A percentile compares a stretch with the other conserved stretches of the same genome.
Evolutionary conservation across 2,329 filamentous ascomycete species (phyloP).

Genomic region (Aspergillus japonicus): DNA sequence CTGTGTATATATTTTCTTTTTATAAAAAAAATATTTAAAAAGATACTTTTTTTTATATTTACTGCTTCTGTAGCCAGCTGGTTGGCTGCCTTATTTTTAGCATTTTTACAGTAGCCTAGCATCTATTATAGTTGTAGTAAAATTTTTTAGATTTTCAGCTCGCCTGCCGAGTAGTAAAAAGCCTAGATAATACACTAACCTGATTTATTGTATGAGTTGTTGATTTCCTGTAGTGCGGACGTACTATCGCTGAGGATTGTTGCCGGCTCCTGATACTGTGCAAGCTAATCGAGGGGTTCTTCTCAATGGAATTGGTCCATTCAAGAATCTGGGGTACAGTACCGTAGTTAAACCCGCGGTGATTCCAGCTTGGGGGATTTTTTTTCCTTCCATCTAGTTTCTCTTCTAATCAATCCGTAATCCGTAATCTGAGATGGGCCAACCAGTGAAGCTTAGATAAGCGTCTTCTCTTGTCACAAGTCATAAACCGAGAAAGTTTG

Average conservation of each 20-base stretch:
- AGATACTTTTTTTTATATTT: conserved; percentile 10
- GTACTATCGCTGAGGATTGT: conserved; percentile 21
- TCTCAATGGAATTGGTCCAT: too few relatives aligned
- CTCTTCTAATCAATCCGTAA: too few relatives aligned
- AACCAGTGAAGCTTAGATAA: too few relatives aligned
- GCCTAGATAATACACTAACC: conserved; percentile 22
- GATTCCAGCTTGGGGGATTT: too few relatives aligned
- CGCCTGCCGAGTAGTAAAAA: conserved; percentile 15
- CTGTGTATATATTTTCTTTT: conserved; percentile 10
- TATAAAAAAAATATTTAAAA: conserved; percentile 13
- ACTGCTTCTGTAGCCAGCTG: conserved; percentile 14
- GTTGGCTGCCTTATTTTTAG: conserved; percentile 12
- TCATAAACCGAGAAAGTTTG: too few relatives aligned
- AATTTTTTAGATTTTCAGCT: conserved; percentile 10
- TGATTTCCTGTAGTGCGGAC: conserved; percentile 19
- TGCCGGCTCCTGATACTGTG: background rate
- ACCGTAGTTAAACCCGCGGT: too few relatives aligned
- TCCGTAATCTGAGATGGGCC: too few relatives aligned
- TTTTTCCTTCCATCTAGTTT: too few relatives aligned
- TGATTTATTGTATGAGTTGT: conserved; percentile 17
- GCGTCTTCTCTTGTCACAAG: too few relatives aligned
- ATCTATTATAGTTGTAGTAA: conserved; percentile 15
- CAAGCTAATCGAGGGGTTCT: too few relatives aligned
- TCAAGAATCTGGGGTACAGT: too few relatives aligned
- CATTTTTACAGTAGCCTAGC: conserved; percentile 8